phyloP scores from a whole-genome alignment of 441 rosid genomes.

The Cnidoscolus chayamansa region DNA sequence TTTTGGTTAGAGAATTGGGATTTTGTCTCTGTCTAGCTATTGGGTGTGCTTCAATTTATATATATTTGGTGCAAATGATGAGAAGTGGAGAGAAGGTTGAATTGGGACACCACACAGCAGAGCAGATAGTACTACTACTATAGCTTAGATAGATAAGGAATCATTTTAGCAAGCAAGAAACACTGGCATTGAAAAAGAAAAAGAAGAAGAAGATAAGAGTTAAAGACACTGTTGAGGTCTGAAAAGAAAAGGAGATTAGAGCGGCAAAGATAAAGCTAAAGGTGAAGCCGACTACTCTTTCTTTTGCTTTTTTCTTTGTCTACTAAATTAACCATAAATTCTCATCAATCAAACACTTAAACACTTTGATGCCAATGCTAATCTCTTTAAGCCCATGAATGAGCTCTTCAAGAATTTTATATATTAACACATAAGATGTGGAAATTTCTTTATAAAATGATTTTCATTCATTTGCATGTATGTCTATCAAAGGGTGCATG shows the following conservation, averaged over 20 bases:
- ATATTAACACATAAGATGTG: too few relatives aligned
- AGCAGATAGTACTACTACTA: too few relatives aligned
- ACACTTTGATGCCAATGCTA: neutral
- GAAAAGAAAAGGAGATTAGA: constrained; percentile 13
- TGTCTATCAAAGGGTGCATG: too few relatives aligned
- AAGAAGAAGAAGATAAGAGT: neutral
- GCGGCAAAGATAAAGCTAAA: constrained; percentile 34
- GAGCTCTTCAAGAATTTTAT: too few relatives aligned
- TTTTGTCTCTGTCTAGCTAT: constrained; percentile 18
- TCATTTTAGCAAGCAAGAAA: neutral
- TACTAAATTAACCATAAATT: neutral
- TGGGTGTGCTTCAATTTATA: neutral
- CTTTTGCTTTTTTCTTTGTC: constrained; percentile 18
- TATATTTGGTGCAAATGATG: neutral
- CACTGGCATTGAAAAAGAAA: neutral
- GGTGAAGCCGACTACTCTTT: constrained; percentile 27
- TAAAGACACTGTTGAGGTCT: constrained; percentile 25
- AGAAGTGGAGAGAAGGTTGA: constrained; percentile 6
- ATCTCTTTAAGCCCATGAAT: neutral
- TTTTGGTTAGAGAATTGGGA: constrained; percentile 12
- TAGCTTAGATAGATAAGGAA: too few relatives aligned
- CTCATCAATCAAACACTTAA: too few relatives aligned
- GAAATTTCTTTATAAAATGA: too few relatives aligned
- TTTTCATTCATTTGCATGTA: too few relatives aligned
- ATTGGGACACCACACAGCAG: neutral